A percentile compares a stretch with the other conserved stretches of the same genome.
These are phyloP conservation scores for Kodamaea nitidulidarum DNA, from an alignment of 805 yeast genomes.

Conservation along the genomic window DNA sequence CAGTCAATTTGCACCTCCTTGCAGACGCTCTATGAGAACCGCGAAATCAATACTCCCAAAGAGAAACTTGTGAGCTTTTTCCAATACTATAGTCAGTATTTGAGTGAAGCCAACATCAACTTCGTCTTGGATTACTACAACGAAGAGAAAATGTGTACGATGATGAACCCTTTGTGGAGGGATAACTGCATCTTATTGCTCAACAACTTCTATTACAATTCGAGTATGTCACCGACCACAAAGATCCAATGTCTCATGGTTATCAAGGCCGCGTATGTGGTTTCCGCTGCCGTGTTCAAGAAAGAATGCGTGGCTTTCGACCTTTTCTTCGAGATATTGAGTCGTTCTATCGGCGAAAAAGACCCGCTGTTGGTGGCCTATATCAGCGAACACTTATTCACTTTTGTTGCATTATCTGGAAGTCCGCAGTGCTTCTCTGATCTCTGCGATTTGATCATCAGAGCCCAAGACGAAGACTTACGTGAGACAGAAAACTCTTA, in stretches of 20 bases:
- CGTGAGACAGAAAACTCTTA: neutral
- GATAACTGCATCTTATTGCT: conserved; percentile 43
- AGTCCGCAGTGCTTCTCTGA: conserved; percentile 7
- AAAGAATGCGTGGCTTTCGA: conserved; percentile 25
- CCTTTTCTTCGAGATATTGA: conserved; percentile 30
- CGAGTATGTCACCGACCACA: conserved; percentile 16
- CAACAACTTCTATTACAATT: conserved; percentile 38
- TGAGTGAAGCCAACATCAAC: conserved; percentile 36
- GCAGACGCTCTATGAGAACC: conserved; percentile 26
- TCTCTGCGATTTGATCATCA: neutral
- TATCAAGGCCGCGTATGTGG: conserved; percentile 33
- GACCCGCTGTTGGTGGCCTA: conserved; percentile 31
- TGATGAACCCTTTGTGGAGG: conserved; percentile 50
- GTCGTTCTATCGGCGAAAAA: conserved; percentile 23
- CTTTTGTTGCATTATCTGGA: conserved; percentile 17
- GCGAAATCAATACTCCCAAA: conserved; percentile 40
- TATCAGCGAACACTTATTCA: conserved; percentile 24
- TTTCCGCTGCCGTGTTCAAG: conserved; percentile 28
- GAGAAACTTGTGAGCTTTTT: conserved; percentile 41
- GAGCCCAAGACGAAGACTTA: neutral
- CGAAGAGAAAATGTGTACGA: conserved; percentile 50
- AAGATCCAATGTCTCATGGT: conserved; percentile 31
- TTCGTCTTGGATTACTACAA: conserved; percentile 47
- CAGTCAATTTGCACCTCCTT: conserved; percentile 33
- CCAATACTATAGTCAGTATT: conserved; percentile 29